Evolutionary conservation across 2,329 filamentous ascomycete species (phyloP), one percentile per base, ranked within the genome.

Genomic region (Pseudomassariella vexata): DNA sequence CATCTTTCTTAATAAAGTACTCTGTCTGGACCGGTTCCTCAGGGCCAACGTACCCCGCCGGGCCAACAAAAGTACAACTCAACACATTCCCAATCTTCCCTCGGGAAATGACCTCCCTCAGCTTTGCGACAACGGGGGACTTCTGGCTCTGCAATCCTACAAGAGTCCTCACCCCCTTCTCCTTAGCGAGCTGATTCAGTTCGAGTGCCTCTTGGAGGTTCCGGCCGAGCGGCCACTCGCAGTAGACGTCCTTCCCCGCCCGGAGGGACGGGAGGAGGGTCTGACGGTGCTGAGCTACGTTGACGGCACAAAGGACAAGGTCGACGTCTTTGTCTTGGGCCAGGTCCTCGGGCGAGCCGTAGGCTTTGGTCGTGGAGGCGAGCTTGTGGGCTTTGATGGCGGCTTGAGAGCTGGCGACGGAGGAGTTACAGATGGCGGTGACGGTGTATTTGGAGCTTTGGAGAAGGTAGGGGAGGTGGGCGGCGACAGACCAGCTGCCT

Each of bases 191-290:
- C 6, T 17, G 12, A 14, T 29, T 29, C 27, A 29, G 27, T 19
- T 34, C 24, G 10, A 19, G 24, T 3, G 31, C 31, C 6, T 34
- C 24, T 3, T 17, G 18, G 15, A 34, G 19, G 24, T 26, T 34
- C 16, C 20, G 19, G 19, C 31, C 31, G 12, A 34, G 24, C 12
- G 31, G 31, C 31, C 31, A 34, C 19, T 34, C 31, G 18, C 24
- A 25, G 9, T 27, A 34, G 24, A 34, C 31, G 9, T 34, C 31
- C 31, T 34, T 34, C 14, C 31, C 31, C 15, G 31, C 31, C 11
- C 22, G 14, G 9, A 34, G 7, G 5, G 24, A 17, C 4, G 31
- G 31, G 2, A 34, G 17, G 8, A 34, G 14, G 9, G 23, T 12
- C 9, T 16, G n/a, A 3, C 28, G 17, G 31, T 34, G 31, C 5